Evolutionary conservation across 192 early-diverging fungal genomes (phyloP), one percentile per base, ranked within the genome.

Genomic region (Backusella luteola): DNA sequence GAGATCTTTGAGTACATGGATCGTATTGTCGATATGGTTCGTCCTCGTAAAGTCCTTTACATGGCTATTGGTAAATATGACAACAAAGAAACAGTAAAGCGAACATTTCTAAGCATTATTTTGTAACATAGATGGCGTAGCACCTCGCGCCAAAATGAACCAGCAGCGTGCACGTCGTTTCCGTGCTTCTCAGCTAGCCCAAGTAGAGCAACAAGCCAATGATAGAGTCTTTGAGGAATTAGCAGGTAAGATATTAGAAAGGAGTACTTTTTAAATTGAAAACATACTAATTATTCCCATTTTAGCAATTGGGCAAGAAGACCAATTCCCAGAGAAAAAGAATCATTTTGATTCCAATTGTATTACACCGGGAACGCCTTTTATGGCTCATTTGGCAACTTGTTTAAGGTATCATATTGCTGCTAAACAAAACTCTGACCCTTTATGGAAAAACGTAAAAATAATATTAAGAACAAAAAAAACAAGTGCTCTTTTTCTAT

Each of bases 121-220:
- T 29, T 67, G 2, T 23, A 74, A 39, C n/a, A 41, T 76, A 90
- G 93, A 95, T 76, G 97, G 98, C 26, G 98, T 99, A n/a, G 98
- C 98, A 1, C 98, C 98, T 52, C 89, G 98, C 26, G 98, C 98
- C 23, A 99, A 99, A 76, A 98, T 99, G 97, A 99, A 99, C 83
- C 98, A 99, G 81, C 98, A 99, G 78, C 92, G 98, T 26, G 94
- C 97, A 36, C 93, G 98, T 76, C 93, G 98, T 66, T 99, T 99
- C 90, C 91, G 96, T 34, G 93, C 97, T 2, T 91, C 96, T 11
- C 94, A 94, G 76, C 68, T 84, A 21, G 78, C 82, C 9, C 67
- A 76, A 26, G 42, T 72, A 34, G 82, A 84, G 32, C 67, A 52
- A 19, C 95, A 96, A 75, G 92, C 90, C 1, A 79, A 86, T 67